Base-by-base conservation (phyloP, 306 rosid genomes). In the Malus sieversii region DNA sequence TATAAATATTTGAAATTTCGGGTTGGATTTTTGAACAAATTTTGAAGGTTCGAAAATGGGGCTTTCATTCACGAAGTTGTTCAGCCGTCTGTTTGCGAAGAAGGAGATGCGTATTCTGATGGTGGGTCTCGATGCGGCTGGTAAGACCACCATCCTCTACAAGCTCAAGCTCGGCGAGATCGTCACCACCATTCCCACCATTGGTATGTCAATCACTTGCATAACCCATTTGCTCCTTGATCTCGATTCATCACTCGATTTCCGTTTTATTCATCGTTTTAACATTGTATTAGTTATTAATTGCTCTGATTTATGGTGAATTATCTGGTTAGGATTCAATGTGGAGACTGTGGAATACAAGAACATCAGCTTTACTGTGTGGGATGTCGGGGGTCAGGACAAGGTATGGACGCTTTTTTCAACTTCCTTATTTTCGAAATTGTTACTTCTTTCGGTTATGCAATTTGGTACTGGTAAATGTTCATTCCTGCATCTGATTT, bases 331-430 rank as follows among this genome's bases (percentile, higher is more conserved):
- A 93, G 98, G 98, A 48, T 93, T 93, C 81, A 93, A 93, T 67
- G 98, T 93, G 79, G 98, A 93, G 89, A 93, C 98, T 7, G 96
- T 93, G 74, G 96, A 90, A 79, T 93, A 93, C 75, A 90, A 93
- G 88, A 93, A 93, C 96, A 93, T 93, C 82, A 93, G 98, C 90
- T 93, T 93, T 80, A 93, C 98, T 58, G 98, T 93, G 66, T 93
- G 98, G 98, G 98, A 93, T 86, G 96, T 93, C n/a, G 97, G 97
- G 57, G 98, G 96, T 77, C 96, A 93, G 77, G 95, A 90, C 90
- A 90, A 90, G 96, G 98, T 93, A 71, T 71, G 48, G 20, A 10
- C 19, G 3, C 16, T 40, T 57, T 45, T 62, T 8, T 14, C 30
- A 6, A 27, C 11, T 20, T 30, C 0, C 1, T 15, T 48, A 8